Evolutionary conservation across 495 filamentous ascomycete genomes (phyloP), one percentile per base, ranked within the genome.

Genomic region (Letharia lupina): DNA sequence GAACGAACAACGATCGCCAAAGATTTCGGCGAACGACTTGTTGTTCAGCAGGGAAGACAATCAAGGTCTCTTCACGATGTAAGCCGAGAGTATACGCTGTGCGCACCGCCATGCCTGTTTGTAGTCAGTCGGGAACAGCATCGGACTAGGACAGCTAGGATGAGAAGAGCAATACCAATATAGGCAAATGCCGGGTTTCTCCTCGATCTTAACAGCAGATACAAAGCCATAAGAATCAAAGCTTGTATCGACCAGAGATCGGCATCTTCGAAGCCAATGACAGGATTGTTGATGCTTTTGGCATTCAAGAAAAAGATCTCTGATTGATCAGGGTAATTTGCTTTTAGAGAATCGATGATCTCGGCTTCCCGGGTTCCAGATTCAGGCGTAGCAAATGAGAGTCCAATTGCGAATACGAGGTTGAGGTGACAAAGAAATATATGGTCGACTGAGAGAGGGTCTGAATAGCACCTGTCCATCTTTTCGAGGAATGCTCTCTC

Each of bases 181-280:
- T 86, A 85, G 23, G 83, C 78, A 72, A 84, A 87, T 5, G 85
- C 82, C 9, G 81, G 78, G 69, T 88, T 86, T 42, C 84, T 74
- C 69, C 80, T 84, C 33, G 83, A 83, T 28, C 82, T 75, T 1
- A 79, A 72, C 23, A 87, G 72, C 80, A 81, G 84, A 66, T 86
- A 88, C 3, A 87, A 65, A 2, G 84, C 76, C 82, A 87, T 87
- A 61, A 88, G 71, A 0, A 82, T 76, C 63, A 87, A 73, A 23
- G 83, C 83, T 65, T 87, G 85, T 60, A 88, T 76, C 33, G 83
- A 84, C 83, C 84, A 86, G 66, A 87, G 83, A 58, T 82, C 81
- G 56, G 79, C 82, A 73, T 88, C 84, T 71, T 88, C 85, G 58
- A 86, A 81, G 16, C 83, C 83, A n/a, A 76, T 74, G 1, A 77